Evolutionary conservation across 441 rosid genomes (phyloP), one percentile per base, ranked within the genome.

Genomic region (Manihot esculenta): DNA sequence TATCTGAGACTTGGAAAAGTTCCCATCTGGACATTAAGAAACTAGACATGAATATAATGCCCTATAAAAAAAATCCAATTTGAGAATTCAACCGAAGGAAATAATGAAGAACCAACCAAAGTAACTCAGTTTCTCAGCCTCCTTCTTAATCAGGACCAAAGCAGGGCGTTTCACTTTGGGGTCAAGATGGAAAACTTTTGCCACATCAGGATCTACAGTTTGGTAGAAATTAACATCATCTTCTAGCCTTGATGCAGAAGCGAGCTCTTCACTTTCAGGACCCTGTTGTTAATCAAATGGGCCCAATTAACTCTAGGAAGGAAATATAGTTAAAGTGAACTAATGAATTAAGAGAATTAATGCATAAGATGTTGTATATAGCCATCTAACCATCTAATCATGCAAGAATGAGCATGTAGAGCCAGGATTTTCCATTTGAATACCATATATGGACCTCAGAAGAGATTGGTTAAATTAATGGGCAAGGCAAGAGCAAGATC

Each of bases 201-300:
- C 99, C 56, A 95, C 92, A 70, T 87, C 91, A 50, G 97, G 83
- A 77, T 80, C 89, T 48, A 82, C 93, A 41, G 98, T 95, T 77
- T 91, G 98, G 77, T 93, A 95, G 81, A 95, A 88, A 81, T 78
- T 86, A 76, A 91, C 94, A 78, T 88, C 98, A 79, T 93, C 96
- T 88, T 95, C 95, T 70, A 80, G 84, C 76, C 94, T 86, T 42
- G 96, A 89, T 76, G 98, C 96, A 73, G 96, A 92, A 54, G 91
- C 87, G 64, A 93, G 83, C 74, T 91, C 92, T 45, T 91, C 96
- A 33, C 90, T 88, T 77, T 95, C 95, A 30, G 76, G 82, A 62
- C 98, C 97, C 99, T 94, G 78, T 55, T 15, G 59, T 60, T 45
- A 23, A 50, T 10, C 10, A 9, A 38, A 38, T 24, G 74, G 15